Evolutionary conservation across 345 rosid genomes (phyloP), one percentile per base, ranked within the genome.

Genomic region (Camelina sativa): DNA sequence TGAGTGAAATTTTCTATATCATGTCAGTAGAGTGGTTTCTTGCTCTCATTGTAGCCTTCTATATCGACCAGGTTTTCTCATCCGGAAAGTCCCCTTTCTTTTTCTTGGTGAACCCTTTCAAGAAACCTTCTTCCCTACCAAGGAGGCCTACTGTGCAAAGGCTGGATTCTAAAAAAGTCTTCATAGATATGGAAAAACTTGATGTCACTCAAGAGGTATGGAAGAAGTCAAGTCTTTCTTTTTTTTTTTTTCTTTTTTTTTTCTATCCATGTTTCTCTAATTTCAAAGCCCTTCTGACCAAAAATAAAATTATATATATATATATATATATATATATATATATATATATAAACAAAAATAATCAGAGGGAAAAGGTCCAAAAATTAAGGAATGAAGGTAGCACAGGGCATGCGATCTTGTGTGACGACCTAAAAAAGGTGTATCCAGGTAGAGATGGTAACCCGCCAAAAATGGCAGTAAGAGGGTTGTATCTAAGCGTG

Each of bases 391-490:
- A 80, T 53, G 88, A 88, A 75, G 76, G 87, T 8, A 71, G 62
- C 71, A 57, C 81, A 60, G 80, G 80, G 55, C 89, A 88, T 65
- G 85, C 91, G 1, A 85, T 94, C 25, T 58, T 94, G 59, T 84
- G 91, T 69, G 92, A 87, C 80, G 73, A 85, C 74, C 79, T 94
- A 68, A 85, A 81, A 69, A 94, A 91, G 80, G 87, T 88, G 73
- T 88, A 91, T 81, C 97, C 95, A 15, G 93, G 87, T 78, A 89
- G 83, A 75, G 98, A 93, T 79, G 97, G 98, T 56, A 93, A 89
- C 75, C 97, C 93, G 8, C 88, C 80, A 77, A 91, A 94, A 81
- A 7, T 85, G 68, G 97, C 96, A 19, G 98, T 94, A 17, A 82
- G 85, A 78, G 98, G 95, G 13, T 74, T 94, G 64, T 88, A 96